phyloP scores from a whole-genome alignment of 768 basidiomycete genomes.

The Sistotremastrum niveocremeum region DNA sequence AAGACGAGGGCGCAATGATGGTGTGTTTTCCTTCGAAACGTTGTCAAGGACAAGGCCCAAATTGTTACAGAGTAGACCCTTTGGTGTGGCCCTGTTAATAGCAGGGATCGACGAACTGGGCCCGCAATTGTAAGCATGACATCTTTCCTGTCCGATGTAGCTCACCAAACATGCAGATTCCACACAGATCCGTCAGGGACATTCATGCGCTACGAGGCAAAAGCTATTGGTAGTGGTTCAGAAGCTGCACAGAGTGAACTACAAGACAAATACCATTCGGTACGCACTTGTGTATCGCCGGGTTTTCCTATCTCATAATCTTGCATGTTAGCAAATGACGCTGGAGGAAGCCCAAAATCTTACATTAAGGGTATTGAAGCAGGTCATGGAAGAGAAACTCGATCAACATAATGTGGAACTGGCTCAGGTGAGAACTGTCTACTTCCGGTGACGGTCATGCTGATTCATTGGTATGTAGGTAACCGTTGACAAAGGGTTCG shows the following conservation, averaged over 20 bases:
- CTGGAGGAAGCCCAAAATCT: constrained; percentile 78
- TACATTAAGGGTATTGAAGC: constrained; percentile 83
- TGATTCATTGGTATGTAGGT: constrained; percentile 33
- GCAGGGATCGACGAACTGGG: constrained; percentile 96
- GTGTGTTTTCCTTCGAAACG: constrained; percentile 17
- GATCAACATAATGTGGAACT: constrained; percentile 98
- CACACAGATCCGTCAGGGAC: constrained; percentile 99
- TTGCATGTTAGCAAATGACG: constrained; percentile 66
- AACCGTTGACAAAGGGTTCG: constrained; percentile 71
- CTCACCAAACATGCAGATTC: constrained; percentile 37
- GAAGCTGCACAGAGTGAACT: constrained; percentile 96
- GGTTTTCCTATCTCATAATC: not conserved
- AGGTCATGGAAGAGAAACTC: constrained; percentile 99
- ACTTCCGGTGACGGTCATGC: not conserved
- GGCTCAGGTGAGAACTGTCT: constrained; percentile 55
- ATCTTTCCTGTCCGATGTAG: not conserved
- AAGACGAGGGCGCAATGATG: constrained; percentile 99
- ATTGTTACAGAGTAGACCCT: constrained; percentile 62
- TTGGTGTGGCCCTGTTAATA: constrained; percentile 93
- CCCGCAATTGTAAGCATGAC: constrained; percentile 73
- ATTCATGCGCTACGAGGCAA: constrained; percentile 92
- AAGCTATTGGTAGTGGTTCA: constrained; percentile 95
- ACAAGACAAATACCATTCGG: constrained; percentile 95
- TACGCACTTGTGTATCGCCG: constrained; percentile 19
- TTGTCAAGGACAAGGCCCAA: not conserved